These are phyloP conservation scores for Trichoderma sp. DNA, from an alignment of 2,329 filamentous ascomycete genomes.

Conservation along the genomic window DNA sequence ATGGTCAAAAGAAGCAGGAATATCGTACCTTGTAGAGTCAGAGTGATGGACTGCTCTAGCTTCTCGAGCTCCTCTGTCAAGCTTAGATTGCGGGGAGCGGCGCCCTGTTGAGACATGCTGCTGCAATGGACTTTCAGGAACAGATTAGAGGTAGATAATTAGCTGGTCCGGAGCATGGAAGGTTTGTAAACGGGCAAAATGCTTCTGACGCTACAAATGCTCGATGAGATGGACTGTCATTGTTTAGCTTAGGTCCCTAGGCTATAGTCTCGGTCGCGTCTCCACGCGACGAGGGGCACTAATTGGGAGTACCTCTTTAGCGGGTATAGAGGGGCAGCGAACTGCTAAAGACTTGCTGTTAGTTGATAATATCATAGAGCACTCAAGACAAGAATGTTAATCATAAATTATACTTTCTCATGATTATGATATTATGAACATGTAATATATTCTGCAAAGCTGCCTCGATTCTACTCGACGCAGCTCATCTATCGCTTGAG, in stretches of 20 bases:
- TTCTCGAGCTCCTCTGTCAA: slow-evolving; percentile 95
- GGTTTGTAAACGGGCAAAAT: not conserved
- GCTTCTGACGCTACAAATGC: not conserved
- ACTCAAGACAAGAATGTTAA: too few species aligned
- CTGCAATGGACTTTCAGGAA: not conserved
- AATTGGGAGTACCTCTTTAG: not conserved
- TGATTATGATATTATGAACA: not conserved
- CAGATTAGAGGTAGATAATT: not conserved
- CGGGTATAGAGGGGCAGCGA: slow-evolving; percentile 22
- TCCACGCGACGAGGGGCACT: slow-evolving; percentile 40
- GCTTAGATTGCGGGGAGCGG: slow-evolving; percentile 62
- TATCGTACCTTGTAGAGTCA: slow-evolving; percentile 81
- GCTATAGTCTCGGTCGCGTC: slow-evolving; percentile 28
- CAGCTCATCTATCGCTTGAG: slow-evolving; percentile 31
- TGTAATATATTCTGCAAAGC: not conserved
- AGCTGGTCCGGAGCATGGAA: not conserved
- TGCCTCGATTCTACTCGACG: not conserved
- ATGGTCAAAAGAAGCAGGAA: not conserved
- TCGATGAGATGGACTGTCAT: not conserved
- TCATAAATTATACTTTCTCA: too few species aligned
- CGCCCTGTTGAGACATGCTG: slow-evolving; percentile 53
- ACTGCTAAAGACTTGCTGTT: not conserved
- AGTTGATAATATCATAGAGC: not conserved
- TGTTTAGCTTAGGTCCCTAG: not conserved
- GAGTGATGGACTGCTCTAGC: slow-evolving; percentile 92